These are phyloP conservation scores for Penicillium sp. DNA, from an alignment of 2,329 filamentous ascomycete species.

Conservation along the genomic window DNA sequence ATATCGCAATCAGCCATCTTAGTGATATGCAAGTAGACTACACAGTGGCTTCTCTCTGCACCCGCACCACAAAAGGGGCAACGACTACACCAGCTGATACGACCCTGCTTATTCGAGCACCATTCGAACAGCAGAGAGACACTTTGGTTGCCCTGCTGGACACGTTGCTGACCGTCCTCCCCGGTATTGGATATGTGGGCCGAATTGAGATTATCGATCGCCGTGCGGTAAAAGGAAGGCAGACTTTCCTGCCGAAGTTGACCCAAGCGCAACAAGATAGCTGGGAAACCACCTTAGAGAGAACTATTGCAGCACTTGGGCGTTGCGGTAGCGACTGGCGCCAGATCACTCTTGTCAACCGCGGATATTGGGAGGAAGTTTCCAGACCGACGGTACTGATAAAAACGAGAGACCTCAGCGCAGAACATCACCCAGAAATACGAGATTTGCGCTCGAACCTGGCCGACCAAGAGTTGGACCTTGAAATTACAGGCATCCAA, in stretches of 20 bases:
- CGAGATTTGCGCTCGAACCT: not conserved
- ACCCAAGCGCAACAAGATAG: not conserved
- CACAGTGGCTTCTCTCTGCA: not conserved
- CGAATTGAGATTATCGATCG: not conserved
- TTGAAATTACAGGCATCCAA: not conserved
- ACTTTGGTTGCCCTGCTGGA: not conserved
- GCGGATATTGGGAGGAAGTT: not conserved
- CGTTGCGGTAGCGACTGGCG: not conserved
- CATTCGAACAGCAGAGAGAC: not conserved
- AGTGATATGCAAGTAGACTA: not conserved
- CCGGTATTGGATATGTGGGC: not conserved
- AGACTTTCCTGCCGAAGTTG: not conserved
- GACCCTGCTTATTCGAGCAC: not conserved
- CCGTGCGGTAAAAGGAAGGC: not conserved
- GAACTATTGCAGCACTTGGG: not conserved
- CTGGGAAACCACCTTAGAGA: not conserved
- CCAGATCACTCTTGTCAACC: not conserved
- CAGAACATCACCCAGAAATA: not conserved
- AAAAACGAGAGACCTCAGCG: not conserved
- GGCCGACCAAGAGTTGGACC: not conserved
- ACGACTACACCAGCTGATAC: not conserved
- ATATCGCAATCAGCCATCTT: not conserved
- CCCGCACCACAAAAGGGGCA: not conserved
- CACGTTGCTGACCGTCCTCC: not conserved
- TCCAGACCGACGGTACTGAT: not conserved